phyloP scores from a whole-genome alignment of 345 rosid species.

The Gossypium herbaceum region DNA sequence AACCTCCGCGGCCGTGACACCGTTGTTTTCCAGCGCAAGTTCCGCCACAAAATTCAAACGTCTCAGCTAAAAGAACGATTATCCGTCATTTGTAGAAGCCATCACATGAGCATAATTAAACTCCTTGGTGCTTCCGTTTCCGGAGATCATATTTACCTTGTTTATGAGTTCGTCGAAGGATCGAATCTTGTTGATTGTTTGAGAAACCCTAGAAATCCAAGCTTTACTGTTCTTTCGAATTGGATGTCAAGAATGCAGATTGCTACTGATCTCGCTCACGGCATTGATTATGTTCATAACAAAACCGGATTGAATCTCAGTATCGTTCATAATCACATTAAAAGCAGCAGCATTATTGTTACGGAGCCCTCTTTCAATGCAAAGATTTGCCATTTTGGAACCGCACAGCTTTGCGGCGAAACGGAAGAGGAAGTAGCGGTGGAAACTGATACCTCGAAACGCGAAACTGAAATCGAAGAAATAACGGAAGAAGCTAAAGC shows the following conservation, averaged over 20 bases:
- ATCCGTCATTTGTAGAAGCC: constrained; percentile 59
- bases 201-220: constrained; percentile 56
- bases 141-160: constrained; percentile 67
- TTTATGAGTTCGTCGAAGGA: constrained; percentile 64
- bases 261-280: constrained; percentile 74
- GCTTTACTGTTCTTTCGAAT: constrained; percentile 60
- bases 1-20: constrained; percentile 51
- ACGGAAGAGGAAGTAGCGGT: constrained; percentile 30
- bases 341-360: constrained; percentile 59
- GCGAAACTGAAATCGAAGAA: constrained; percentile 23
- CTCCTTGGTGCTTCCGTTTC: constrained; percentile 72
- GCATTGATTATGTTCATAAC: constrained; percentile 84
- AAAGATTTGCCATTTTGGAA: constrained; percentile 77
- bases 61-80: constrained; percentile 45
- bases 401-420: constrained; percentile 85
- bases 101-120: constrained; percentile 57
- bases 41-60: constrained; percentile 44
- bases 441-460: background rate
- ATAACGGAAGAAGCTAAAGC: background rate
- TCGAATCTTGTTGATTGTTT: constrained; percentile 62
- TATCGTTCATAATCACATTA: constrained; percentile 71
- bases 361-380: constrained; percentile 64
- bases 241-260: constrained; percentile 86
- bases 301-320: constrained; percentile 56
- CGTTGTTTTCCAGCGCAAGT: constrained; percentile 69